Evolutionary conservation across 257 asterid species (phyloP).

Genomic region (Nicotiana tomentosiformis): DNA sequence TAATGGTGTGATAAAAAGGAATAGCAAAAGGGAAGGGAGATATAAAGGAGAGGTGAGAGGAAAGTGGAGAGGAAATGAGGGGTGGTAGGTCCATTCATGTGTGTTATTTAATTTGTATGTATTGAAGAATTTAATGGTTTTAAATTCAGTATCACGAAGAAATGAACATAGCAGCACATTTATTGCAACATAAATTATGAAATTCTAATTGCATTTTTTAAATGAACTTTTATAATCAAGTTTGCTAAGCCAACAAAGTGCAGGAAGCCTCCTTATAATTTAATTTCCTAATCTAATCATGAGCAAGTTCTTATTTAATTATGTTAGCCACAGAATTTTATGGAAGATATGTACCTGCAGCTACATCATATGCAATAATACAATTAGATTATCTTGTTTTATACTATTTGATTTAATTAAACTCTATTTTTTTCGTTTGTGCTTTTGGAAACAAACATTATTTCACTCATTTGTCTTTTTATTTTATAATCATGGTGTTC

Average conservation of each 20-base stretch:
- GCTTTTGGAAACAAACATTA: not conserved
- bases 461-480: not conserved
- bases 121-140: not conserved
- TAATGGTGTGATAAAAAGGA: constrained; percentile 38
- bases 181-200: constrained; percentile 11
- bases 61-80: constrained; percentile 53
- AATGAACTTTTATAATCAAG: not conserved
- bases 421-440: not conserved
- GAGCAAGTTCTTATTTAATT: not conserved
- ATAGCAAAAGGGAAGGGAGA: constrained; percentile 7
- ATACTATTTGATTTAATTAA: too few relatives aligned
- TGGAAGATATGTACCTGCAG: not conserved
- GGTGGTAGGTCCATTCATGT: constrained; percentile 1
- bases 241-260: constrained; percentile 5
- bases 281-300: not conserved
- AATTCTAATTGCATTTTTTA: not conserved
- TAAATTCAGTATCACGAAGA: constrained; percentile 3
- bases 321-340: constrained; percentile 1
- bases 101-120: not conserved
- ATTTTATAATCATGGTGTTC: too few relatives aligned
- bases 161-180: not conserved
- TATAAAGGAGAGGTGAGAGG: constrained; percentile 22
- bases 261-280: not conserved
- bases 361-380: not conserved
- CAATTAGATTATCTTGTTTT: not conserved